Conservation (phyloP, 495 filamentous ascomycete species). For the Rhypophila decipiens region DNA sequence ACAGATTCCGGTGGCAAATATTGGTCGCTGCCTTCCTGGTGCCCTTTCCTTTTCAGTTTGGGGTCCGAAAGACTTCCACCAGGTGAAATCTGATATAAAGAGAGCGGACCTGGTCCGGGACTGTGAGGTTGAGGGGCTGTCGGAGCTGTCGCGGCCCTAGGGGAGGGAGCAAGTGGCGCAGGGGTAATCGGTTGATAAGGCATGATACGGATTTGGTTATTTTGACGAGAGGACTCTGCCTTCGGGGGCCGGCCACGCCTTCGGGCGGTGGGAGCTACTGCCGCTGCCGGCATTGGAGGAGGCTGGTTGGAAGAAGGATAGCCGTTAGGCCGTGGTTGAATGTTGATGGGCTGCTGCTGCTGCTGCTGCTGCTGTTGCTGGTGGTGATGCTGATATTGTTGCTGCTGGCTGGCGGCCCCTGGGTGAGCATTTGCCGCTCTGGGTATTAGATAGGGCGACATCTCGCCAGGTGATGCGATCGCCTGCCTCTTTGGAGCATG, state of each 20-base stretch:
- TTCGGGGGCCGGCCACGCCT: conserved; percentile 27
- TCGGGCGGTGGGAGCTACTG: conserved; percentile 16
- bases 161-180: conserved; percentile 25
- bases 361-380: conserved; percentile 10
- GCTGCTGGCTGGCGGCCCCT: too few species aligned
- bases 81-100: conserved; percentile 3
- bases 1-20: conserved; percentile 6
- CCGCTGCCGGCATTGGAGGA: conserved; percentile 14
- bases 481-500: conserved; percentile 36
- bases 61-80: not conserved
- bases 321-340: conserved; percentile 35
- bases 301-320: conserved; percentile 19
- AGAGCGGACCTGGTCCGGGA: conserved; percentile 4
- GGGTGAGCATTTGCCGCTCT: too few species aligned
- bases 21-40: conserved; percentile 5
- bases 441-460: conserved; percentile 10
- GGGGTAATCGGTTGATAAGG: conserved; percentile 33
- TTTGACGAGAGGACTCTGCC: conserved; percentile 9
- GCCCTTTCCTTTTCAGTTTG: conserved; percentile 13
- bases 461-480: conserved; percentile 19
- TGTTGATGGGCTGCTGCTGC: conserved; percentile 19
- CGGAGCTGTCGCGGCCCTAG: conserved; percentile 7
- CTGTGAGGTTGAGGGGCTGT: conserved; percentile 18
- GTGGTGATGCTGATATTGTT: conserved; percentile 3
- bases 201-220: conserved; percentile 14